Evolutionary conservation across 2,329 filamentous ascomycete genomes (phyloP).

Genomic region (Macrophomina phaseolina): DNA sequence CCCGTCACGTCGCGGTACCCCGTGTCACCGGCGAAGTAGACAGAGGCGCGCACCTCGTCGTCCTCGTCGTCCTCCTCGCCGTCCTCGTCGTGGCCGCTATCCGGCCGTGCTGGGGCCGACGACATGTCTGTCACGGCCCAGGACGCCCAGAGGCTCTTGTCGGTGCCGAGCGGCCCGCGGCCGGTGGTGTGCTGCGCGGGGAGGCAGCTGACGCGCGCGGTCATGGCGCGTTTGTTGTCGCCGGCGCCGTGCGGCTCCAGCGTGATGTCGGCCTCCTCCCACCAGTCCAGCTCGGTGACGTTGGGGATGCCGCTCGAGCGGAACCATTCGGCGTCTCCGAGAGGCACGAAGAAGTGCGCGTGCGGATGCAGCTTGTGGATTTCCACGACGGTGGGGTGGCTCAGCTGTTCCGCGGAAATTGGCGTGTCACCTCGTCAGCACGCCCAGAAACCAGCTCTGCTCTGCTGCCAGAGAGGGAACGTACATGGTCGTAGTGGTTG

Average conservation of each 20-base stretch:
- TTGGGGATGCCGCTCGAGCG: slow-evolving; percentile 69
- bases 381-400: slow-evolving; percentile 73
- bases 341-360: slow-evolving; percentile 85
- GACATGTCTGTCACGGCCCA: slow-evolving; percentile 72
- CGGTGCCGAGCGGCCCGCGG: slow-evolving; percentile 70
- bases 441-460: background rate
- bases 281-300: slow-evolving; percentile 93
- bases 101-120: background rate
- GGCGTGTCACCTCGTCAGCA: background rate
- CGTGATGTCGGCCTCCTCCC: slow-evolving; percentile 77
- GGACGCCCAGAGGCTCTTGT: slow-evolving; percentile 82
- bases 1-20: slow-evolving; percentile 81
- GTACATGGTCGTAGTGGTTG: slow-evolving; percentile 91
- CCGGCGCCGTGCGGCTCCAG: slow-evolving; percentile 45
- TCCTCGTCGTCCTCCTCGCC: slow-evolving; percentile 77
- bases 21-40: slow-evolving; percentile 63
- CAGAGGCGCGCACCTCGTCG: slow-evolving; percentile 47
- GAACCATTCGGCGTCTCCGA: slow-evolving; percentile 87
- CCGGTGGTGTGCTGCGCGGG: slow-evolving; percentile 84
- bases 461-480: background rate
- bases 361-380: slow-evolving; percentile 74
- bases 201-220: slow-evolving; percentile 75
- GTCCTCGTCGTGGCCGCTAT: background rate
- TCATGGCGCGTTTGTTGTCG: slow-evolving; percentile 54
- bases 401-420: slow-evolving; percentile 54